phyloP scores from a whole-genome alignment of 2,329 filamentous ascomycete genomes.

The Chrysosphaeria jannelii region DNA sequence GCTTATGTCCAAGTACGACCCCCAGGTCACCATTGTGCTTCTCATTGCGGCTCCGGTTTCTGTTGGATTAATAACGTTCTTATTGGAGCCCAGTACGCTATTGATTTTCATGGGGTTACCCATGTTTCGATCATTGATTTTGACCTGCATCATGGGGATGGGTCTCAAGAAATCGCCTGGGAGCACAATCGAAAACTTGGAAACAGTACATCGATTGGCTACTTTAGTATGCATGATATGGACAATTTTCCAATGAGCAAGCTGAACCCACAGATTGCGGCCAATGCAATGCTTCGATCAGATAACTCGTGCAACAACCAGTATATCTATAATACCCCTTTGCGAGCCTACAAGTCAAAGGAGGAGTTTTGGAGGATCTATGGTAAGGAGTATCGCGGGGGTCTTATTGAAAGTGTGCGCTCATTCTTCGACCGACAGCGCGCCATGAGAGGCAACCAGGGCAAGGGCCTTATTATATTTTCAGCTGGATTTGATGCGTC shows the following conservation, averaged over 20 bases:
- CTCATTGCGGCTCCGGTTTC: constrained; percentile 71
- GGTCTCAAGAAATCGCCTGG: constrained; percentile 84
- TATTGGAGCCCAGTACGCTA: constrained; percentile 77
- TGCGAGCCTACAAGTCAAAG: constrained; percentile 60
- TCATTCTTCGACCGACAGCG: constrained; percentile 48
- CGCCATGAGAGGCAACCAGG: constrained; percentile 13
- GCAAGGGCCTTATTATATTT: constrained; percentile 65
- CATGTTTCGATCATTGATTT: constrained; percentile 88
- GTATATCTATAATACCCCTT: constrained; percentile 83
- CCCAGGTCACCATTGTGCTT: constrained; percentile 85
- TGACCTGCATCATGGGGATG: constrained; percentile 75
- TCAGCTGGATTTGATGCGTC: constrained; percentile 94
- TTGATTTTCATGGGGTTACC: constrained; percentile 56
- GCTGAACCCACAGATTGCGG: constrained; percentile 79
- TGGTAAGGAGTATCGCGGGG: constrained; percentile 40
- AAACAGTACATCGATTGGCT: constrained; percentile 72
- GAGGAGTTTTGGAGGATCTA: constrained; percentile 79
- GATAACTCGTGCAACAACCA: constrained; percentile 88
- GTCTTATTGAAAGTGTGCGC: constrained; percentile 56
- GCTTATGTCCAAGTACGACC: constrained; percentile 84
- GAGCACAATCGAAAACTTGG: constrained; percentile 78
- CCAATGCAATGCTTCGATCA: constrained; percentile 77
- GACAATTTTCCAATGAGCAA: constrained; percentile 95
- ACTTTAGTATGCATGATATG: constrained; percentile 93
- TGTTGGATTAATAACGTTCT: constrained; percentile 99